Evolutionary conservation across 805 yeast genomes (phyloP), one percentile per base, ranked within the genome.

Genomic region (Komagataella populi): DNA sequence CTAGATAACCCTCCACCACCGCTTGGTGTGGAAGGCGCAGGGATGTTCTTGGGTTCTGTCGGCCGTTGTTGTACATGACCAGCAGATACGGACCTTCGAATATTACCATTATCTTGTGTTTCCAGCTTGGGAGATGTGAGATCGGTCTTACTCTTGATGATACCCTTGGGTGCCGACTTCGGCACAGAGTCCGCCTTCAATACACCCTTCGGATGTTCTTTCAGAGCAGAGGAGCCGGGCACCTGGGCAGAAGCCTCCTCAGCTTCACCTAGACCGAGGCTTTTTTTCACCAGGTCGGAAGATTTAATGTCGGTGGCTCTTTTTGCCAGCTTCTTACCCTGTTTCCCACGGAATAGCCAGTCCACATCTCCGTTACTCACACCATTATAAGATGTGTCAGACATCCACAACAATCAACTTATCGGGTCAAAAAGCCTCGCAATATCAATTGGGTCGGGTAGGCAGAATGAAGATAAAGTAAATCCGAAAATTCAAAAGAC

Each of bases 271-370:
- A 30, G 6, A 14, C 39, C 39, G 14, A 30, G 39, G 39, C 39
- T 30, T 10, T 30, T 30, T n/a, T 30, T 30, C 8, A 30, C 39
- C 39, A 30, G 39, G 14, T 30, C 39, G n/a, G 39, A 30, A 30
- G 39, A 30, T 30, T 30, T 30, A 14, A 30, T 30, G 14, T 30
- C 39, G n/a, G 39, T 30, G 39, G 39, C 39, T 30, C 39, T 30
- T 30, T 30, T 30, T 4, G 39, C 39, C 10, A 30, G 39, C 14
- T 76, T 80, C 66, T 77, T 79, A 39, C 64, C 71, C 45, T 82
- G 80, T 61, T 82, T 82, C n/a, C 90, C 90, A 58, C 88, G 71
- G 61, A 85, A 85, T 23, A 86, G 69, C 95, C 95, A 86, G 60
- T 85, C 95, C 10, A 86, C 89, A 57, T 85, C 91, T 47, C 86